phyloP scores from a whole-genome alignment of 495 filamentous ascomycete species.

The Trichoderma parareesei region DNA sequence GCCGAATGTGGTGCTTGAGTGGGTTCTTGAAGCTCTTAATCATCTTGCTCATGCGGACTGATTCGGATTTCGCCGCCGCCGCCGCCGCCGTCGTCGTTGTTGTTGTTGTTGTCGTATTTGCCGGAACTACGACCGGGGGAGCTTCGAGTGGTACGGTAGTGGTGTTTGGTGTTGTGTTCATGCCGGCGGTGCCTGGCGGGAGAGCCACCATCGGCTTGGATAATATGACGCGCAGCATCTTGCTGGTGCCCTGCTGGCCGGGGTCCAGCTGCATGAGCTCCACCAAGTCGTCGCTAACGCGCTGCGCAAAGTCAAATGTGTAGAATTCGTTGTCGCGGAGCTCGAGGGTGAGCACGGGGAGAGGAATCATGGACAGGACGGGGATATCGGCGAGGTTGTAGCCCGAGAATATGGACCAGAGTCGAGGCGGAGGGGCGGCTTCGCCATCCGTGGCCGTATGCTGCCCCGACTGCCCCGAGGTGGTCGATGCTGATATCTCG shows the following conservation, averaged over 20 bases:
- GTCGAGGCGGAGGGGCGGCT: not conserved
- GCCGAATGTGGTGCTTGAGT: conserved; percentile 5
- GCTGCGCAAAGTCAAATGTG: conserved; percentile 4
- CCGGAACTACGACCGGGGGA: not conserved
- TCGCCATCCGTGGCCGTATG: not conserved
- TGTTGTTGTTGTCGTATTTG: not conserved
- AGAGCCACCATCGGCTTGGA: not conserved
- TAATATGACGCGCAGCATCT: conserved; percentile 4
- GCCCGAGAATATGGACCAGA: conserved; percentile 5
- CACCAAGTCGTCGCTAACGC: not conserved
- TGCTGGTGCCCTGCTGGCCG: conserved; percentile 9
- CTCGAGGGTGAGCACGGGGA: conserved; percentile 2
- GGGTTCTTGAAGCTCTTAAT: conserved; percentile 5
- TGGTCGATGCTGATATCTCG: not conserved
- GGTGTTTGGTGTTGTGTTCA: not conserved
- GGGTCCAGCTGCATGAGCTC: conserved; percentile 7
- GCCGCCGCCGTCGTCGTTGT: too few species aligned
- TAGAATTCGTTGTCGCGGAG: conserved; percentile 5
- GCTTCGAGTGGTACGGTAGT: not conserved
- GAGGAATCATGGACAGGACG: conserved; percentile 6
- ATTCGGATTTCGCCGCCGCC: not conserved
- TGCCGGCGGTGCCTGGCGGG: not conserved
- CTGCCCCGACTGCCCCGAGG: not conserved
- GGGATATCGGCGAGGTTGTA: conserved; percentile 3
- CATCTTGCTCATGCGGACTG: not conserved